These are phyloP conservation scores for Aspergillus oerlinghausenensis DNA, from an alignment of 2,329 filamentous ascomycete genomes.

Conservation along the genomic window DNA sequence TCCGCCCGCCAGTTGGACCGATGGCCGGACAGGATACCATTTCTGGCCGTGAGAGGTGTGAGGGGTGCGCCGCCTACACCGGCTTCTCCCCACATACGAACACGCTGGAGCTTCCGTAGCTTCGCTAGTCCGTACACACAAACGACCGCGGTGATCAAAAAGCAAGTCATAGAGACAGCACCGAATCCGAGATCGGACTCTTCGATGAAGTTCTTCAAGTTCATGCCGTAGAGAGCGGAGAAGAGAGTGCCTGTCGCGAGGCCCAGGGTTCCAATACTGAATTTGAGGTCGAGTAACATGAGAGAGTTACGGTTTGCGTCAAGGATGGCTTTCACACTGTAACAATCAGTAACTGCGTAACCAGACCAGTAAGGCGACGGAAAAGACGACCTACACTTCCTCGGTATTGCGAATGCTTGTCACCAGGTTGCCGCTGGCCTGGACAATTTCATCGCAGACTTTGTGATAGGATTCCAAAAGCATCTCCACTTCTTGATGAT, in stretches of 20 bases:
- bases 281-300: conserved; percentile 95
- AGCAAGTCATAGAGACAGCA: conserved; percentile 66
- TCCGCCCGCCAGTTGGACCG: conserved; percentile 42
- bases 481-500: conserved; percentile 96
- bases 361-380: background rate
- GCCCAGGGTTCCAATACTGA: conserved; percentile 91
- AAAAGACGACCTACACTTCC: conserved; percentile 68
- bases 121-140: conserved; percentile 80
- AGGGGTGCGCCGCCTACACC: conserved; percentile 34
- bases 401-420: conserved; percentile 96
- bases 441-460: conserved; percentile 94
- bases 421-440: conserved; percentile 87
- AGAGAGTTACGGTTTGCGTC: conserved; percentile 97
- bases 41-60: conserved; percentile 23
- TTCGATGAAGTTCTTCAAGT: conserved; percentile 97
- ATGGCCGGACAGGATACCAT: conserved; percentile 17
- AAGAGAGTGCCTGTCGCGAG: conserved; percentile 91
- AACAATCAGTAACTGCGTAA: conserved; percentile 15
- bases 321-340: conserved; percentile 87
- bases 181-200: conserved; percentile 84
- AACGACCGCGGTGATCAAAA: conserved; percentile 68
- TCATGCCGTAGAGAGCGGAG: conserved; percentile 99
- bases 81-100: conserved; percentile 74
- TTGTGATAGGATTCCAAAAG: conserved; percentile 96
- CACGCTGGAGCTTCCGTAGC: conserved; percentile 77